Percentiles rank a stretch among this genome's conserved stretches.
phyloP scores from a whole-genome alignment of 495 filamentous ascomycete genomes.

The Aspergillus coremiiformis region DNA sequence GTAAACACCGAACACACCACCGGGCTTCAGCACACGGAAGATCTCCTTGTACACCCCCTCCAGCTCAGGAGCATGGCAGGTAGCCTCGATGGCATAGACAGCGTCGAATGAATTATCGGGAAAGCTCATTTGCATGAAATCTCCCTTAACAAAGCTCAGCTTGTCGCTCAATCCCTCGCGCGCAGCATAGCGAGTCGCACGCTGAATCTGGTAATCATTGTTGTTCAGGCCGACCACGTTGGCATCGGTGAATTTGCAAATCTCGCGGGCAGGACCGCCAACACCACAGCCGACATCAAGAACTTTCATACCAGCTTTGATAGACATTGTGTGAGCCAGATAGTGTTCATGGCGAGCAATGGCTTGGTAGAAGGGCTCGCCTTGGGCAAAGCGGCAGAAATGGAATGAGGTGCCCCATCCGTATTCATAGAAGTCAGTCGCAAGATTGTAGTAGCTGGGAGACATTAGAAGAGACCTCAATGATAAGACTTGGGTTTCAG shows the following conservation, averaged over 20 bases:
- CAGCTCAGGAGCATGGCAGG: conserved; percentile 90
- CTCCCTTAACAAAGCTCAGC: conserved; percentile 86
- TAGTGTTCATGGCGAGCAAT: conserved; percentile 98
- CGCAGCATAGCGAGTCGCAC: conserved; percentile 76
- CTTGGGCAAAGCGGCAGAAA: conserved; percentile 91
- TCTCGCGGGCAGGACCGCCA: conserved; percentile 94
- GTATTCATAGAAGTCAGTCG: conserved; percentile 95
- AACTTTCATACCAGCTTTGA: conserved; percentile 80
- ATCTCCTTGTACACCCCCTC: conserved; percentile 93
- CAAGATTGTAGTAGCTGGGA: conserved; percentile 93
- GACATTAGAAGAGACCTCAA: conserved; percentile 4
- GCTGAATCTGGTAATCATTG: conserved; percentile 99
- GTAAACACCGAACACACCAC: conserved; percentile 94
- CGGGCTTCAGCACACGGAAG: conserved; percentile 91
- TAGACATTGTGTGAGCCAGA: conserved; percentile 82
- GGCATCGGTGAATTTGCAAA: conserved; percentile 86
- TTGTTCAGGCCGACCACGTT: conserved; percentile 95
- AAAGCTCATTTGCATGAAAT: conserved; percentile 99
- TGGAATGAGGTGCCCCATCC: conserved; percentile 95
- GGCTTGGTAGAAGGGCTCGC: conserved; percentile 84
- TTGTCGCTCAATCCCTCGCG: conserved; percentile 76
- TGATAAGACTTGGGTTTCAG: conserved; percentile 4
- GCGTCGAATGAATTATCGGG: conserved; percentile 86
- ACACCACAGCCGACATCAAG: conserved; percentile 97
- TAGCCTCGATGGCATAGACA: conserved; percentile 97